Evolutionary conservation across 139 green algal species (phyloP).

Genomic region (Chlorella vulgaris): DNA sequence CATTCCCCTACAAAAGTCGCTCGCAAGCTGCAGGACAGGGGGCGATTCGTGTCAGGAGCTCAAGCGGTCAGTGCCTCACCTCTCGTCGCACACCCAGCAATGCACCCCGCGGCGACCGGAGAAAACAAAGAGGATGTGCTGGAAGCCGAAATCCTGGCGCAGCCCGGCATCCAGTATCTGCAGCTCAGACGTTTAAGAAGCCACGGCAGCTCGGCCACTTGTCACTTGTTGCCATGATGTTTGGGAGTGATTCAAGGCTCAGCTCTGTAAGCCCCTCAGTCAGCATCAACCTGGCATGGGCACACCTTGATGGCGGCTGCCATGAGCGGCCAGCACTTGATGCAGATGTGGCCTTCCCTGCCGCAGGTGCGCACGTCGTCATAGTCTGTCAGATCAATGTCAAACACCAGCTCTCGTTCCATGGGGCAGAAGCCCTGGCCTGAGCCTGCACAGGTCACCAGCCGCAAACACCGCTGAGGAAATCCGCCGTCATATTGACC

Average conservation of each 20-base stretch:
- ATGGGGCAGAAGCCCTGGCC: constrained; percentile 72
- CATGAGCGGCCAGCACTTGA: constrained; percentile 97
- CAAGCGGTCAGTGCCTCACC: constrained; percentile 53
- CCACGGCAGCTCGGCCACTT: no score
- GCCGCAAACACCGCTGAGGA: background rate
- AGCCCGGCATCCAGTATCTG: constrained; percentile 86
- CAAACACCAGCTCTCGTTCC: constrained; percentile 97
- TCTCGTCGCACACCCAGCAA: constrained; percentile 96
- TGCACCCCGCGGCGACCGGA: constrained; percentile 95
- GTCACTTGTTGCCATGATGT: no score
- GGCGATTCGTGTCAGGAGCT: no score
- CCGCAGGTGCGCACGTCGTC: constrained; percentile 97
- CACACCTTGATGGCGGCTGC: constrained; percentile 86
- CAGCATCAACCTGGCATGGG: background rate
- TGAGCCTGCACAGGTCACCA: constrained; percentile 15
- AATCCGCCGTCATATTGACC: no score
- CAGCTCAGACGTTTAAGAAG: background rate
- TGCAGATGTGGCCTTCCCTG: constrained; percentile 87
- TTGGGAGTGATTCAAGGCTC: no score
- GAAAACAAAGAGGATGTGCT: constrained; percentile 98
- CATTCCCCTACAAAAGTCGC: no score
- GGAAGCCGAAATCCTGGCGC: constrained; percentile 95
- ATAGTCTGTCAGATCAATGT: constrained; percentile 99
- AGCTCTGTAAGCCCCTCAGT: no score
- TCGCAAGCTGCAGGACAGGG: no score